Base-by-base conservation (phyloP, 1,139 yeast genomes). In the Yamadazyma diddensiae region DNA sequence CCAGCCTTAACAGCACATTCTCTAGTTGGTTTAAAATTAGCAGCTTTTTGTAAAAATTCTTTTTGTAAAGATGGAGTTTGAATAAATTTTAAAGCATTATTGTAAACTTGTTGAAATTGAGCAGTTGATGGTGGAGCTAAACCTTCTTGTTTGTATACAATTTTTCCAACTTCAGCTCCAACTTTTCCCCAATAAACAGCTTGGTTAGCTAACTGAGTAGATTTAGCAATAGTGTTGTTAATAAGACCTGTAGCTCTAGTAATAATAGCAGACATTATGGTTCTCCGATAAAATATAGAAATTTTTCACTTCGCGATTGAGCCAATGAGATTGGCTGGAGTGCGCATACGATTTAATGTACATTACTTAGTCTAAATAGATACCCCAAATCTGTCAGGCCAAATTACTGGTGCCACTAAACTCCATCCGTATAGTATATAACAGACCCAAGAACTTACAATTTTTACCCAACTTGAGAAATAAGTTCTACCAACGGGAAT, bases 401-500 rank as follows among this genome's bases (percentile, higher is more conserved):
- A 74, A 13, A 87, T 45, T 5, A 85, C 83, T 0, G 98, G 98
- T 0, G 97, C 98, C 8, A 86, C 57, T 40, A 92, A 63, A 11
- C 95, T 85, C 98, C 98, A 92, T 1, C 82, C 80, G 51, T 90
- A 94, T 31, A 94, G 70, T 6, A 70, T 62, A 53, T 80, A 92
- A 54, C 98, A 94, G 20, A 85, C 77, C 96, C 97, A 88, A 2
- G 97, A 84, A 52, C 94, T 81, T 16, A 84, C 69, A 38, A 92
- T 86, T 61, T 92, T 92, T 34, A 90, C 88, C 96, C 97, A 88
- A 10, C 95, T 80, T 39, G 94, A 83, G 55, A 92, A 92, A 57
- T 90, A 90, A 0, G 98, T 92, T 54, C 98, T 71, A 1, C 99
- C 99, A 5, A 94, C 98, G 0, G 98, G 98, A 6, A 88, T 82